Evolutionary conservation across 441 rosid species (phyloP).

Genomic region (Theobroma grandiflorum): DNA sequence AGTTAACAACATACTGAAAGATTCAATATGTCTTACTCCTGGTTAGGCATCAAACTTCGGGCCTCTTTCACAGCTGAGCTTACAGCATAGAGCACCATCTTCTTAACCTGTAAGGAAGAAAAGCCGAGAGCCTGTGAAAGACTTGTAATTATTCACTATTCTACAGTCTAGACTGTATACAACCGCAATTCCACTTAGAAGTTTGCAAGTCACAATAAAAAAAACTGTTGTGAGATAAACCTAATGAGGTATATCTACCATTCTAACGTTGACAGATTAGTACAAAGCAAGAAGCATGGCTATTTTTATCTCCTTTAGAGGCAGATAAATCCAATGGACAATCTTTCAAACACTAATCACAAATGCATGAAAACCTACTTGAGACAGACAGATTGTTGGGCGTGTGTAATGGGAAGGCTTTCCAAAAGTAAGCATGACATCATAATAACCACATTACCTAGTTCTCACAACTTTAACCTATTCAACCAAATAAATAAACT

Average conservation of each 20-base stretch:
- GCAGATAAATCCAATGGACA: neutral
- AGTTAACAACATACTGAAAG: neutral
- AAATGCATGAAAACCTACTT: neutral
- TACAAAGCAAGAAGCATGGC: neutral
- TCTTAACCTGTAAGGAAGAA: slow-evolving; percentile 45
- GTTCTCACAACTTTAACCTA: neutral
- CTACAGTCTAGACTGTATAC: neutral
- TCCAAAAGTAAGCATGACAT: slow-evolving; percentile 12
- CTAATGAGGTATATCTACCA: neutral
- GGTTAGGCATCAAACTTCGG: slow-evolving; percentile 27
- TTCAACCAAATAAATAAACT: neutral
- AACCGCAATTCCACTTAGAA: neutral
- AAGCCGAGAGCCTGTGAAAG: neutral
- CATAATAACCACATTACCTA: neutral
- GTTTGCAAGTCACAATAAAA: neutral
- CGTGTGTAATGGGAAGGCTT: neutral
- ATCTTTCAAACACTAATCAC: neutral
- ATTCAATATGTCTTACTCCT: neutral
- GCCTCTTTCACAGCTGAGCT: slow-evolving; percentile 45
- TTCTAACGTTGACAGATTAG: neutral
- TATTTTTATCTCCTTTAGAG: neutral
- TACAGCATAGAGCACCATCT: slow-evolving; percentile 56
- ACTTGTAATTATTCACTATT: neutral
- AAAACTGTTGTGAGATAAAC: neutral
- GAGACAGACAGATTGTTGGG: neutral